Evolutionary conservation across 306 rosid species (phyloP).

Genomic region (Oemleria cerasiformis): DNA sequence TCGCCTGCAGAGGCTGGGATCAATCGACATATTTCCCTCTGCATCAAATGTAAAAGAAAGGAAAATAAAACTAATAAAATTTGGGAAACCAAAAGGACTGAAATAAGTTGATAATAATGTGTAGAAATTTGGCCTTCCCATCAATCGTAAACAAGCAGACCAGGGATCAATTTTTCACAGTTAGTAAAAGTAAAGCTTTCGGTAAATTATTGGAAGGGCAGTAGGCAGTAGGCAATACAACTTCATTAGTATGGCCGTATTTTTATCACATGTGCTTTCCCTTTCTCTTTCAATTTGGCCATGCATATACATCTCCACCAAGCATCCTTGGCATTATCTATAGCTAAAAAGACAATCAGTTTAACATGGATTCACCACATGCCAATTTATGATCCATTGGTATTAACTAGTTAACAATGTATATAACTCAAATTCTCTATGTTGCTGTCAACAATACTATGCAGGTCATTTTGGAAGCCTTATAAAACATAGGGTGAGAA

Average conservation of each 20-base stretch:
- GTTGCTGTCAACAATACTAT: neutral
- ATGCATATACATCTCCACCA: neutral
- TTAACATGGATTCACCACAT: neutral
- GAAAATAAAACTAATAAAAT: slow-evolving; percentile 9
- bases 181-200: neutral
- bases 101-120: neutral
- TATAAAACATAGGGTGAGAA: neutral
- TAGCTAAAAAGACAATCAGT: neutral
- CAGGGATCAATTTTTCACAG: neutral
- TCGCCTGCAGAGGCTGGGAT: slow-evolving; percentile 72
- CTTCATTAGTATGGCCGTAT: too few species aligned
- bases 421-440: neutral
- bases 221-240: neutral
- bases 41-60: slow-evolving; percentile 31
- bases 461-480: neutral
- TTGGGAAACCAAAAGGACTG: slow-evolving; percentile 9
- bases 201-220: neutral
- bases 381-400: neutral
- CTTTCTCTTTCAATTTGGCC: neutral
- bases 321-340: neutral
- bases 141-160: neutral
- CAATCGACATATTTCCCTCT: slow-evolving; percentile 91
- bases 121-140: neutral
- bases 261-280: too few species aligned
- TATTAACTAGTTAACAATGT: neutral